Evolutionary conservation across 495 filamentous ascomycete genomes (phyloP), one percentile per base, ranked within the genome.

Genomic region (Letharia lupina): DNA sequence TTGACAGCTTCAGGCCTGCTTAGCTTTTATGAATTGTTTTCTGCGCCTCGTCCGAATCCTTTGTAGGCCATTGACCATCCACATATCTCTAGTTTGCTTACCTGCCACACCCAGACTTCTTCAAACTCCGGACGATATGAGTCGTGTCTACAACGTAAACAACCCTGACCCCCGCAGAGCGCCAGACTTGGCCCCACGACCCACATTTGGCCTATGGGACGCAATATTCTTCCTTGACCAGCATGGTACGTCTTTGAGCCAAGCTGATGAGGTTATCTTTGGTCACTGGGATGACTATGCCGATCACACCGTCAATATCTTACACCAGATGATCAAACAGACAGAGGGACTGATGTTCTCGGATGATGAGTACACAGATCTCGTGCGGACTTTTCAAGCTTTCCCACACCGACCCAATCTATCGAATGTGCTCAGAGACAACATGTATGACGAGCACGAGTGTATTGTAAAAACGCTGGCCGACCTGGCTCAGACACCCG

Each of bases 261-360:
- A 57, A 2, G 54, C 54, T 20, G 54, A 57, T 33, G 33, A 37
- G 11, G 33, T n/a, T 2, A 23, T 57, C 1, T 57, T 57, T 12
- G 54, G 54, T 16, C 54, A 57, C 13, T 57, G 54, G 54, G 54
- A 57, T 12, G 54, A 57, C 33, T 57, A 37, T 37, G 54, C 54
- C 3, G 54, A 57, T 16, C 31, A 57, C 5, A 8, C 54, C 15
- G 20, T 57, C 54, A 20, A 11, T 0, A 23, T 37, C 1, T 4
- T 57, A 11, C 54, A 57, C 33, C 33, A 37, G 31, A 37, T 23
- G 54, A 57, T 57, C 20, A 8, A 20, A n/a, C 54, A 57, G 54
- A 57, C 54, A 10, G 54, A 57, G 15, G 7, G 13, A 10, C n/a
- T 57, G 54, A 6, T 37, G 0, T 57, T 57, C 5, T 20, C 31